Conservation (phyloP, 1,139 yeast genomes). For the Taphrina populina region DNA sequence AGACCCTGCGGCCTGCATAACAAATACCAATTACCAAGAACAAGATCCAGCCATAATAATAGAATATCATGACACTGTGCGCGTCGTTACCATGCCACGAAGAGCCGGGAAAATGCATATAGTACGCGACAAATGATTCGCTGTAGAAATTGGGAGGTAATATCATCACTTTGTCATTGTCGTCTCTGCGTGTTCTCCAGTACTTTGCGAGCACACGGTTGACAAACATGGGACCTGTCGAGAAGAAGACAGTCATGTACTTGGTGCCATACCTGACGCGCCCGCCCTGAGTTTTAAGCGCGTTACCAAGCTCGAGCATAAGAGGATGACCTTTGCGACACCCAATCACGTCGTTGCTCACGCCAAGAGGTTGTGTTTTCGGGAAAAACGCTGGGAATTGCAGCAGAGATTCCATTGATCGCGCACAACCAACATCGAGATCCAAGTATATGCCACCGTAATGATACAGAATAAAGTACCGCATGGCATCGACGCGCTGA, state of each 20-base stretch:
- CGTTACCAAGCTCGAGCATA: conserved; percentile 3
- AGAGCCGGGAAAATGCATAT: conserved; percentile 29
- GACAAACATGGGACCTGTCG: conserved; percentile 33
- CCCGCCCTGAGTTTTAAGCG: conserved; percentile 7
- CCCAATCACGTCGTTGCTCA: conserved; percentile 32
- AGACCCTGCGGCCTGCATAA: not conserved
- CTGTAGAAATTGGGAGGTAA: conserved; percentile 22
- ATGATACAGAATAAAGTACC: conserved; percentile 28
- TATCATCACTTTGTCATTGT: conserved; percentile 1
- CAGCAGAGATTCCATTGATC: conserved; percentile 24
- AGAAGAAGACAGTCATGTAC: conserved; percentile 31
- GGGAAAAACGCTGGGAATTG: conserved; percentile 22
- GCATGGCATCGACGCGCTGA: conserved; percentile 32
- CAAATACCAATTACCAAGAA: not conserved
- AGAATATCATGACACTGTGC: conserved; percentile 3
- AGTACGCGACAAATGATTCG: conserved; percentile 17
- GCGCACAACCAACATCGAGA: conserved; percentile 31
- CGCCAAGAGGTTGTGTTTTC: conserved; percentile 19
- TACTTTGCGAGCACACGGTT: conserved; percentile 17
- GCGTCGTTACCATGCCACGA: conserved; percentile 35
- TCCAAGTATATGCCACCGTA: conserved; percentile 34
- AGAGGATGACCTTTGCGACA: conserved; percentile 25
- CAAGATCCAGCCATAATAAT: conserved; percentile 2
- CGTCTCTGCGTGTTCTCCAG: not conserved
- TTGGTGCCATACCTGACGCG: conserved; percentile 19